Evolutionary conservation across 2,329 filamentous ascomycete genomes (phyloP).

Genomic region (Colletotrichum melonis): DNA sequence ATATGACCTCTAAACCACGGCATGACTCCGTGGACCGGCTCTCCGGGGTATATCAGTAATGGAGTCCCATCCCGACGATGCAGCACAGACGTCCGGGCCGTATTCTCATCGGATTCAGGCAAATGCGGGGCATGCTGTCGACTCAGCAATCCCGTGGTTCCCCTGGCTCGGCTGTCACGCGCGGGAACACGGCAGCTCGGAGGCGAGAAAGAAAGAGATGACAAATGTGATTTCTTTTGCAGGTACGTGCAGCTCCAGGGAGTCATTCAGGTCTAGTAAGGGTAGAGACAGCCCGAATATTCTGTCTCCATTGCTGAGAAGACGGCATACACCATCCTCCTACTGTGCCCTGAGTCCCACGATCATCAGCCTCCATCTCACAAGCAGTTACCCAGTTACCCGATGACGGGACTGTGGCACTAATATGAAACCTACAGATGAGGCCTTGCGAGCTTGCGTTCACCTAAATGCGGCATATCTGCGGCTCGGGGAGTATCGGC

Average conservation of each 20-base stretch:
- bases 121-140: background rate
- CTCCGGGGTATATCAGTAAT: background rate
- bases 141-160: background rate
- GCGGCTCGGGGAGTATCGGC: background rate
- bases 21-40: background rate
- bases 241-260: background rate
- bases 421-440: background rate
- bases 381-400: background rate
- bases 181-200: background rate
- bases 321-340: background rate
- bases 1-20: background rate
- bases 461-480: background rate
- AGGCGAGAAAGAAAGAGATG: background rate
- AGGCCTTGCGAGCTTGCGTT: background rate
- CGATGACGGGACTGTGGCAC: background rate
- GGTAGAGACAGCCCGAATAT: background rate
- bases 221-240: background rate
- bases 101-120: background rate
- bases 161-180: background rate
- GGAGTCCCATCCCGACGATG: background rate
- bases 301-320: too few relatives aligned
- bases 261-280: background rate
- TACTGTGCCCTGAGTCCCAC: background rate
- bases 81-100: background rate
- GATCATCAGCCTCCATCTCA: background rate